A percentile compares a stretch with the other conserved stretches of the same genome.
These are phyloP conservation scores for Antarctomyces pellizariae DNA, from an alignment of 495 filamentous ascomycete species.

Conservation along the genomic window DNA sequence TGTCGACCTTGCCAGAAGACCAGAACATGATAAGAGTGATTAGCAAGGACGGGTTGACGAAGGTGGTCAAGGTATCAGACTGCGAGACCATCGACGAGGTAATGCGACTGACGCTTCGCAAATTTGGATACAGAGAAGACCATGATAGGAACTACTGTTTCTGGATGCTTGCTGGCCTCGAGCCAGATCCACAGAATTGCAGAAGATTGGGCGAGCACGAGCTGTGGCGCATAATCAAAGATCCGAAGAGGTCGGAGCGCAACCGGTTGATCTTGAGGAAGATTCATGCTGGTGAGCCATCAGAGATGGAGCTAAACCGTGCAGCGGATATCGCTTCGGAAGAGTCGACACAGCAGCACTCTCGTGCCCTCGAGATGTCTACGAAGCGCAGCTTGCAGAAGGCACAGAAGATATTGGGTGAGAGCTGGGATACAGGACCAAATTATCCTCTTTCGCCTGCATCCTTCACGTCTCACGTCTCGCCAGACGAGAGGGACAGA, in stretches of 20 bases:
- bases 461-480: slow-evolving; percentile 23
- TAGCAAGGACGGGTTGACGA: slow-evolving; percentile 70
- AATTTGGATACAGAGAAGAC: slow-evolving; percentile 52
- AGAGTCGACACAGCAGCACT: slow-evolving; percentile 52
- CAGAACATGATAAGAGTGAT: slow-evolving; percentile 78
- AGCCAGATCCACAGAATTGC: slow-evolving; percentile 54
- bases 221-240: slow-evolving; percentile 61
- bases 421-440: slow-evolving; percentile 52
- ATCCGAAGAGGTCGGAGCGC: slow-evolving; percentile 51
- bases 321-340: slow-evolving; percentile 68
- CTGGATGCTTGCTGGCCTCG: slow-evolving; percentile 60
- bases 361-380: slow-evolving; percentile 33
- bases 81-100: slow-evolving; percentile 83
- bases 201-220: slow-evolving; percentile 64
- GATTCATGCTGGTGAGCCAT: slow-evolving; percentile 68
- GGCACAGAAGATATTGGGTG: slow-evolving; percentile 63
- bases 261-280: slow-evolving; percentile 77
- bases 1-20: slow-evolving; percentile 55
- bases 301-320: slow-evolving; percentile 51
- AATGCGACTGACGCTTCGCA: slow-evolving; percentile 61
- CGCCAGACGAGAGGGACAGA: slow-evolving; percentile 30
- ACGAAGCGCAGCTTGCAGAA: slow-evolving; percentile 50
- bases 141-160: slow-evolving; percentile 65
- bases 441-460: slow-evolving; percentile 64
- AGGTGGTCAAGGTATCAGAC: slow-evolving; percentile 70